phyloP scores from a whole-genome alignment of 2,329 filamentous ascomycete genomes.

The Bimuria novae-zelandiae region DNA sequence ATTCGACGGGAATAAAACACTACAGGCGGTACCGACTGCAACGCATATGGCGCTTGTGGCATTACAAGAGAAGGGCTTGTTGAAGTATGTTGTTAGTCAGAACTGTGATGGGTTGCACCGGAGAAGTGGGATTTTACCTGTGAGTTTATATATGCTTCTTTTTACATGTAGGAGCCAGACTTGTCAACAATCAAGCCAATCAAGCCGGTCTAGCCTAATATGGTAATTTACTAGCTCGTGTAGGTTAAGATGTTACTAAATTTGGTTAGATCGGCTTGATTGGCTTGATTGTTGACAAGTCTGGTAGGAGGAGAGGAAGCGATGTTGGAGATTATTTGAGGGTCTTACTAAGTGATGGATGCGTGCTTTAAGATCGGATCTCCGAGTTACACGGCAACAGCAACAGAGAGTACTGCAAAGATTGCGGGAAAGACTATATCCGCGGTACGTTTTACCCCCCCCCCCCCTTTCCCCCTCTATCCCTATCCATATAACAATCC shows the following conservation, averaged over 20 bases:
- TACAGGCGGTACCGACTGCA: background rate
- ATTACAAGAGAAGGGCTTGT: background rate
- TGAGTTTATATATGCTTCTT: background rate
- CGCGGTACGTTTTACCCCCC: no score
- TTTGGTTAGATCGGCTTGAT: no score
- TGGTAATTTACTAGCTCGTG: no score
- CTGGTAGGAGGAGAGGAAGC: background rate
- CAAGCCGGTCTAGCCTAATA: no score
- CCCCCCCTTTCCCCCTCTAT: no score
- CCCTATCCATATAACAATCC: no score
- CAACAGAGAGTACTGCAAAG: constrained; percentile 3
- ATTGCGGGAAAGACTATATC: constrained; percentile 4
- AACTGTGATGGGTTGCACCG: constrained; percentile 8
- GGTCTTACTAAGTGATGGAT: background rate
- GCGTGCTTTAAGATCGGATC: constrained; percentile 4
- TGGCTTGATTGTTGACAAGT: no score
- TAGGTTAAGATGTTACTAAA: no score
- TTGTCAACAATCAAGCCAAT: no score
- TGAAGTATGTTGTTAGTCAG: constrained; percentile 6
- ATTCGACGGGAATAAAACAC: background rate
- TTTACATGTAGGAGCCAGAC: background rate
- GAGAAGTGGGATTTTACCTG: background rate
- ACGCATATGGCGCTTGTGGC: constrained; percentile 7
- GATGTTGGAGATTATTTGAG: background rate
- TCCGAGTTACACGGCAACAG: constrained; percentile 4